phyloP scores from a whole-genome alignment of 2,329 filamentous ascomycete genomes.

The Colletotrichum plurivorum region DNA sequence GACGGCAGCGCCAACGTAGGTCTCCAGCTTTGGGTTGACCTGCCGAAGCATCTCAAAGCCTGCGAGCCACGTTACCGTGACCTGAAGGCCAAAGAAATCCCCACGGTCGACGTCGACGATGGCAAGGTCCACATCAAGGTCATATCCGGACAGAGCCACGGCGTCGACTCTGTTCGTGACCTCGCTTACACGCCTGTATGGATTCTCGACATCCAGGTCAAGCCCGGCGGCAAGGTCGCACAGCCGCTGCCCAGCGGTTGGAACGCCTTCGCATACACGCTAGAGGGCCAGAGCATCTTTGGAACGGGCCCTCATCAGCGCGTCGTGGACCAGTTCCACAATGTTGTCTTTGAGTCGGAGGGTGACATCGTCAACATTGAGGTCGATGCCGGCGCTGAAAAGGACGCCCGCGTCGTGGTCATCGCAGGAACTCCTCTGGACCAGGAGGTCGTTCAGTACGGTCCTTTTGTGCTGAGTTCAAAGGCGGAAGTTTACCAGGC shows the following conservation, averaged over 20 bases:
- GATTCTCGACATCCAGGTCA: constrained; percentile 86
- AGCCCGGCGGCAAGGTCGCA: constrained; percentile 82
- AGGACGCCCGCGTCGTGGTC: constrained; percentile 74
- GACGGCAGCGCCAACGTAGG: constrained; percentile 86
- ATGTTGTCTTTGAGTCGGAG: constrained; percentile 86
- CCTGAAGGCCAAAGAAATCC: constrained; percentile 84
- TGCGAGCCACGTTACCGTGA: constrained; percentile 96
- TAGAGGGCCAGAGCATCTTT: constrained; percentile 80
- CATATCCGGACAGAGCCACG: constrained; percentile 88
- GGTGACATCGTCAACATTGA: constrained; percentile 83
- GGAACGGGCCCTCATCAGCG: constrained; percentile 66
- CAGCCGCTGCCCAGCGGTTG: constrained; percentile 85
- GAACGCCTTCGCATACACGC: constrained; percentile 91
- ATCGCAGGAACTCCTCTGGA: constrained; percentile 85
- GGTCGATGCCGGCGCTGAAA: constrained; percentile 75
- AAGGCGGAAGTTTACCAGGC: constrained; percentile 83
- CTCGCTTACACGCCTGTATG: constrained; percentile 98
- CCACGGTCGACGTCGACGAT: constrained; percentile 77
- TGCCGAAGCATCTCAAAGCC: constrained; percentile 84
- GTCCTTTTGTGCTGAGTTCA: constrained; percentile 84
- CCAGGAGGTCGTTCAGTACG: constrained; percentile 86
- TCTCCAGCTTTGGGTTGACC: constrained; percentile 95
- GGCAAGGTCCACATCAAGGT: constrained; percentile 87
- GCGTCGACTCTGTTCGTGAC: constrained; percentile 89
- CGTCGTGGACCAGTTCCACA: constrained; percentile 81